Evolutionary conservation across 371 early-diverging fungal genomes (phyloP), one percentile per base, ranked within the genome.

Genomic region (Actinomortierella ambigua): DNA sequence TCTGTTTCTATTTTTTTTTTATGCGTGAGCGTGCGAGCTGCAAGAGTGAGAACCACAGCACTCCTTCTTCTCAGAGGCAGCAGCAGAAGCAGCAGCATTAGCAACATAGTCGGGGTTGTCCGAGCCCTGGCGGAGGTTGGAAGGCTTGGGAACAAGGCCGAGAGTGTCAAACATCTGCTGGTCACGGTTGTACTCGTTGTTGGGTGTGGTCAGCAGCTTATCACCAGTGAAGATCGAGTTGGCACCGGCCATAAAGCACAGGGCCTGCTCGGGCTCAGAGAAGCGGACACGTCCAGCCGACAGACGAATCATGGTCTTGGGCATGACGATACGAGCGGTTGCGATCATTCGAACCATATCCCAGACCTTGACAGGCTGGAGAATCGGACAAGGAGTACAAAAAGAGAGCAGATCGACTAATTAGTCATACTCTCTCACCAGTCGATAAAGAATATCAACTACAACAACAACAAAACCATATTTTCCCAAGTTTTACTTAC

Each of bases 141-240:
- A 82, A 47, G 84, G 79, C 76, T 89, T 89, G 62, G 88, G 85
- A n/a, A 88, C 83, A 58, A 89, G 78, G 52, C 87, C 90, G 46
- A 91, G 79, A 24, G 83, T 79, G 20, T 90, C 81, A 78, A 92
- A 91, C 92, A 93, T 92, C 65, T 79, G 79, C 77, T 87, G 80
- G 67, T 93, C 94, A 20, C 87, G 88, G 29, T 81, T 81, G 50
- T 82, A 79, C 61, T 85, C 90, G 76, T 92, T 93, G 82, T 92
- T 92, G 58, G 89, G 90, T 0, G 94, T 93, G n/a, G 94, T 93
- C 67, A 93, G 75, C 53, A 93, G 79, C 76, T 89, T 91, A 65
- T 93, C 93, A 58, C 94, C 94, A 15, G 94, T 93, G 66, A 93
- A 93, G 71, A 93, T 91, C 15, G 90, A 89, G 82, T 93, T 93